A percentile compares a stretch with the other conserved stretches of the same genome.
Conservation (phyloP, 2,329 filamentous ascomycete species). For the Ophiocordyceps robertsii region DNA sequence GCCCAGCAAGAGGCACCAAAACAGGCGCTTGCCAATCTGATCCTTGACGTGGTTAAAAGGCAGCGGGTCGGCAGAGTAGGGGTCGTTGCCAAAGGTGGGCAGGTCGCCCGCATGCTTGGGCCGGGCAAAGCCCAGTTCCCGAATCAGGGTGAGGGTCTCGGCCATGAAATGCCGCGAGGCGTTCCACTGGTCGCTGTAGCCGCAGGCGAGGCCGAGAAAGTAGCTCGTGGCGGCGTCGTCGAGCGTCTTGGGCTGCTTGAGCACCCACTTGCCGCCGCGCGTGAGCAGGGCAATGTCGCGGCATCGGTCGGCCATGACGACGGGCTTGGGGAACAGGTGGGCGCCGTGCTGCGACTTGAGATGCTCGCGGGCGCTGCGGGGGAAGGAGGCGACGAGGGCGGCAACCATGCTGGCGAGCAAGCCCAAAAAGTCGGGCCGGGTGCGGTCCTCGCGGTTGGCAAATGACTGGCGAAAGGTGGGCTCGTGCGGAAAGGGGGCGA, state of each 20-base stretch:
- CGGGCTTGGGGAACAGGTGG: conserved; percentile 52
- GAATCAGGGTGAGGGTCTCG: conserved; percentile 57
- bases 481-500: conserved; percentile 67
- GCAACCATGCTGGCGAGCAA: conserved; percentile 64
- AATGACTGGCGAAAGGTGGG: conserved; percentile 62
- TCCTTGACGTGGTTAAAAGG: conserved; percentile 57
- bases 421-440: conserved; percentile 53
- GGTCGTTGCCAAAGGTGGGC: conserved; percentile 25
- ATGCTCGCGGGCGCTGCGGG: conserved; percentile 55
- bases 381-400: conserved; percentile 61
- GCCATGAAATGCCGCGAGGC: conserved; percentile 57
- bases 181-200: conserved; percentile 55
- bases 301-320: conserved; percentile 58
- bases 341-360: conserved; percentile 52
- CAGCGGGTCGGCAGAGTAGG: conserved; percentile 23
- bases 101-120: conserved; percentile 29
- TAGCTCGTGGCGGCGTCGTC: conserved; percentile 59
- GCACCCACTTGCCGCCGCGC: conserved; percentile 40
- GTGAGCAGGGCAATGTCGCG: conserved; percentile 55
- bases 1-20: conserved; percentile 71
- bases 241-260: conserved; percentile 33
- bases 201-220: conserved; percentile 53
- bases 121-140: conserved; percentile 52
- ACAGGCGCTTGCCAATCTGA: conserved; percentile 65
- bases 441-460: conserved; percentile 50